phyloP scores from a whole-genome alignment of 192 early-diverging fungal genomes.

The Backusella australiensis region DNA sequence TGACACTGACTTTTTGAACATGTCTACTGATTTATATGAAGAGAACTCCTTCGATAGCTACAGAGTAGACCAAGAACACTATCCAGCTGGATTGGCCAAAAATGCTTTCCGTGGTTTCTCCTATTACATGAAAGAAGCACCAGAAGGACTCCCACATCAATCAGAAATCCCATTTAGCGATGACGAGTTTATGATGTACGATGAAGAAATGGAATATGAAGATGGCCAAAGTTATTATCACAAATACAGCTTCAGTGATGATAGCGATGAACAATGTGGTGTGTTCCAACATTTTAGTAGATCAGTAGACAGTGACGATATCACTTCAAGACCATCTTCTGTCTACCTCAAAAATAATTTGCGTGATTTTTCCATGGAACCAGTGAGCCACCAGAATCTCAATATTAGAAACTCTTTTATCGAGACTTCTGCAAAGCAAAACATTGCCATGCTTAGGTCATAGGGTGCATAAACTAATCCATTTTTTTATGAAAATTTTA shows the following conservation, averaged over 20 bases:
- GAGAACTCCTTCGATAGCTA: background rate
- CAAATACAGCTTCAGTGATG: background rate
- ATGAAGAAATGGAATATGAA: conserved; percentile 2
- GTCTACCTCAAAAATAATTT: background rate
- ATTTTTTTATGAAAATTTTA: background rate
- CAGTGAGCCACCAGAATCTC: background rate
- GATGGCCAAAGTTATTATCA: background rate
- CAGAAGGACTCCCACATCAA: background rate
- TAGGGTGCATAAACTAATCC: background rate
- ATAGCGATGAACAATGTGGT: background rate
- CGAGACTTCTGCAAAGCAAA: background rate
- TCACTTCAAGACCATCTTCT: background rate
- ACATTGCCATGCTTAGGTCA: background rate
- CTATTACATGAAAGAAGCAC: background rate
- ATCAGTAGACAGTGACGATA: background rate
- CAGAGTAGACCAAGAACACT: background rate
- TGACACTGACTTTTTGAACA: conserved; percentile 51
- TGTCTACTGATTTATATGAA: conserved; percentile 24
- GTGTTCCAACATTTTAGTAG: background rate
- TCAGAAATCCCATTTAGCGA: background rate
- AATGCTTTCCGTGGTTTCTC: conserved; percentile 5
- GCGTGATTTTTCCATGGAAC: background rate
- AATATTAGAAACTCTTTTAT: conserved; percentile 5
- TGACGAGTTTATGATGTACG: background rate
- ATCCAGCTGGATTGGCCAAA: background rate